Evolutionary conservation across 306 rosid species (phyloP), one percentile per base, ranked within the genome.

Genomic region (Malus fusca): DNA sequence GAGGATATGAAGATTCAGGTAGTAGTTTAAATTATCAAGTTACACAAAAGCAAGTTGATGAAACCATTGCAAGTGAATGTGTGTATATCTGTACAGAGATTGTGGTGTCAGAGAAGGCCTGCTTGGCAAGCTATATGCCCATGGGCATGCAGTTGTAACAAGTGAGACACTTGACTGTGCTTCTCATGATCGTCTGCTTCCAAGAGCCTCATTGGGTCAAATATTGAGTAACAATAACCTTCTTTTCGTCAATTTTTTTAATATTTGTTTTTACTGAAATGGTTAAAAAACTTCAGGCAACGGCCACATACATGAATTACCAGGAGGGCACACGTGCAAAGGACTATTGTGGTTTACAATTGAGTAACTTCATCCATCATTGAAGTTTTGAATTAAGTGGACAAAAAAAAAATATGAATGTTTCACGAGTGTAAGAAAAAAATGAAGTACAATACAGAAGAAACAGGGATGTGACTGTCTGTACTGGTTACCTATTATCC

Each of bases 401-500:
- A 18, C 25, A 55, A 43, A 68, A 22, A 4, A 17, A 22, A 12
- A 14, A 30, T 30, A 30, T 4, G 52, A 31, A 19, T 8, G 4
- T 8, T 60, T 61, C 12, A 15, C 2, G 22, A 33, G 2, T 37
- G 26, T 18, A 8, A 6, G 33, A 11, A 35, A 11, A 22, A 72
- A 56, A 25, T 17, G 56, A 1, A 31, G n/a, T n/a, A 81, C 22
- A n/a, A 63, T 1, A 68, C 22, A 22, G 43, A 33, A 70, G 75
- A 66, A 75, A 18, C 55, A 19, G 9, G 42, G 42, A 72, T 48
- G 40, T 18, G 70, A 73, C 68, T 75, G 51, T 73, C 65, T 22
- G 67, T 69, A 76, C 46, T 42, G 60, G 46, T 83, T 92, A 92
- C 99, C 99, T 79, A 95, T 95, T 73, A 83, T 80, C 92, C 82